Conservation (phyloP, 2,329 filamentous ascomycete genomes). For the Sporothrix pallida region DNA sequence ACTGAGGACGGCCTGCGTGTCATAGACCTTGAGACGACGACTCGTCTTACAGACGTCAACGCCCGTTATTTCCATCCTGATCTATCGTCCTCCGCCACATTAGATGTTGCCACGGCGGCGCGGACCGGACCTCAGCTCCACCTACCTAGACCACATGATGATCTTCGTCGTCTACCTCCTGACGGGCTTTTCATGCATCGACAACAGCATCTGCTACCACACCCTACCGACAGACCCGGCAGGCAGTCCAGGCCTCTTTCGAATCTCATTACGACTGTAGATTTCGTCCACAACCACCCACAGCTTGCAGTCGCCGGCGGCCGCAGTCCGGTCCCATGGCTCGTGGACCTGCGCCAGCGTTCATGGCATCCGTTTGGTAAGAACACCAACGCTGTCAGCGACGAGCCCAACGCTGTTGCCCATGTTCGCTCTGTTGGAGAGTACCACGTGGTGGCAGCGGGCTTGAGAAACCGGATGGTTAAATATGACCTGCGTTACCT, state of each 20-base stretch:
- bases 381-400: not conserved
- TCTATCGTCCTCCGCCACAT: no score
- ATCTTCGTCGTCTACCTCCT: not conserved
- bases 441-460: constrained; percentile 60
- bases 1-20: constrained; percentile 55
- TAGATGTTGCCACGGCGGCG: not conserved
- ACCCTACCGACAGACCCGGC: no score
- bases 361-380: constrained; percentile 25
- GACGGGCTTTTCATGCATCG: not conserved
- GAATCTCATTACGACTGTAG: constrained; percentile 30
- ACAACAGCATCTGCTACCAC: not conserved
- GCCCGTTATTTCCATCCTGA: not conserved
- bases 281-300: constrained; percentile 43
- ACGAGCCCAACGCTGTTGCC: constrained; percentile 40
- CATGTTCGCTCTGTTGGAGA: constrained; percentile 57
- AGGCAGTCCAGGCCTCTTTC: not conserved
- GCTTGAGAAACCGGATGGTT: constrained; percentile 55
- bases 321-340: constrained; percentile 52
- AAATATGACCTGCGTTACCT: constrained; percentile 63
- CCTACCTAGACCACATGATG: not conserved
- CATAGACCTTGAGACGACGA: constrained; percentile 33
- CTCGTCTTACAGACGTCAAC: constrained; percentile 12
- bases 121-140: not conserved
- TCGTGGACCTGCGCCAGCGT: constrained; percentile 52
- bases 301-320: constrained; percentile 58